Conservation (phyloP, 768 basidiomycete species). For the Gymnopilus dilepis region DNA sequence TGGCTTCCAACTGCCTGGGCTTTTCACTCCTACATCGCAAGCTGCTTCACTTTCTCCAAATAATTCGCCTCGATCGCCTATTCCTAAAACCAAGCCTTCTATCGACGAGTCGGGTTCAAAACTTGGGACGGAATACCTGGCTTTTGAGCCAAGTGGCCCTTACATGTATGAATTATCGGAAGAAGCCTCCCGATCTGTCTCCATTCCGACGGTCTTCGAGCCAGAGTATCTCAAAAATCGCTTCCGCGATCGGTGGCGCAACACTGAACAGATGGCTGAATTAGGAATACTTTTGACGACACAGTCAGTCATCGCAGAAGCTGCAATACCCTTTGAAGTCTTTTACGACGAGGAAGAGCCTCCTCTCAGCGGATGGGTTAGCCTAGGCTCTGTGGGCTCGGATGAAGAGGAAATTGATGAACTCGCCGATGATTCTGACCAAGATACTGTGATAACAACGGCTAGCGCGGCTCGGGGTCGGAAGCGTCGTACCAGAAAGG, state of each 20-base stretch:
- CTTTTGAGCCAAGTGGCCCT: not conserved
- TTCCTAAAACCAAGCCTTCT: not conserved
- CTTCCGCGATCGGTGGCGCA: not conserved
- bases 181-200: not conserved
- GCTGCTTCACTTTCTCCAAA: not conserved
- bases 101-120: not conserved
- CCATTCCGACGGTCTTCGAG: slow-evolving; percentile 15
- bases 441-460: not conserved
- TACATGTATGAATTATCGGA: slow-evolving; percentile 2
- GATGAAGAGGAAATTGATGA: slow-evolving; percentile 14
- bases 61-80: not conserved
- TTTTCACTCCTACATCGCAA: not conserved
- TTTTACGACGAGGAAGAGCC: not conserved
- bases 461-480: not conserved
- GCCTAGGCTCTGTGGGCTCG: not conserved
- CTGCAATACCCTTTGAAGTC: not conserved
- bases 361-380: not conserved
- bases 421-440: slow-evolving; percentile 1
- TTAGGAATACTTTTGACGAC: not conserved
- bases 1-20: not conserved
- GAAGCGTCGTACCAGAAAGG: not conserved
- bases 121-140: not conserved
- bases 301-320: not conserved
- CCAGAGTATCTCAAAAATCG: not conserved
- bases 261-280: not conserved